phyloP scores from a whole-genome alignment of 192 early-diverging fungal species.

The Mortierella antarctica region DNA sequence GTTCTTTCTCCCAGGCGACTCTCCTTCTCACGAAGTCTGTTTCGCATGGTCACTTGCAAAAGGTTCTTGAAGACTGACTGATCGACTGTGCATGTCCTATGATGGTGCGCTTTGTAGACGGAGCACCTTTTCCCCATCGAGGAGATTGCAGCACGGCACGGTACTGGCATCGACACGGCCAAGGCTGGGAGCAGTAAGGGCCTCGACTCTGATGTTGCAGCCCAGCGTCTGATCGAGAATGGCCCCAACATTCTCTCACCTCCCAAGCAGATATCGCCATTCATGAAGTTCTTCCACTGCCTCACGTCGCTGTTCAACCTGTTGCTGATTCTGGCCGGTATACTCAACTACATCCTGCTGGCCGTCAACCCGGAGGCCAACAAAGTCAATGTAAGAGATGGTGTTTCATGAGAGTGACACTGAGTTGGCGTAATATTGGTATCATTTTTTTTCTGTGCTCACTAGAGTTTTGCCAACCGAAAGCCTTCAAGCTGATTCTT shows the following conservation, averaged over 20 bases:
- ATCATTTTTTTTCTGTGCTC: background rate
- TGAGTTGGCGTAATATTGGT: background rate
- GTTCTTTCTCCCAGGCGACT: background rate
- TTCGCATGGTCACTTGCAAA: background rate
- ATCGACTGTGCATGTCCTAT: background rate
- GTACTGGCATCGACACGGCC: conserved; percentile 56
- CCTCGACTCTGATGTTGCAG: conserved; percentile 70
- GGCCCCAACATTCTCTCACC: conserved; percentile 91
- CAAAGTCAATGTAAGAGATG: conserved; percentile 74
- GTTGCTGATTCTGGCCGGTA: conserved; percentile 83
- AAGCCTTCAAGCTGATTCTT: background rate
- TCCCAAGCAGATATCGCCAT: conserved; percentile 80
- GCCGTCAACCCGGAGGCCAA: conserved; percentile 81
- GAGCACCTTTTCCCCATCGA: conserved; percentile 61
- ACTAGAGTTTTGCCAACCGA: background rate
- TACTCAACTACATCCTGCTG: conserved; percentile 83
- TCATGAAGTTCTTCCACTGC: conserved; percentile 81
- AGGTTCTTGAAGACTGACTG: background rate
- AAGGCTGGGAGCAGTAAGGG: conserved; percentile 80
- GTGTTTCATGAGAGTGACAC: too few relatives aligned
- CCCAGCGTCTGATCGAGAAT: conserved; percentile 67
- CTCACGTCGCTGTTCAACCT: conserved; percentile 88
- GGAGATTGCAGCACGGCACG: conserved; percentile 53
- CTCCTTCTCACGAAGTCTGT: background rate
- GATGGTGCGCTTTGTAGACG: conserved; percentile 17